Evolutionary conservation across 2,329 filamentous ascomycete species (phyloP), one percentile per base, ranked within the genome.

Genomic region (Penicillium sp.): DNA sequence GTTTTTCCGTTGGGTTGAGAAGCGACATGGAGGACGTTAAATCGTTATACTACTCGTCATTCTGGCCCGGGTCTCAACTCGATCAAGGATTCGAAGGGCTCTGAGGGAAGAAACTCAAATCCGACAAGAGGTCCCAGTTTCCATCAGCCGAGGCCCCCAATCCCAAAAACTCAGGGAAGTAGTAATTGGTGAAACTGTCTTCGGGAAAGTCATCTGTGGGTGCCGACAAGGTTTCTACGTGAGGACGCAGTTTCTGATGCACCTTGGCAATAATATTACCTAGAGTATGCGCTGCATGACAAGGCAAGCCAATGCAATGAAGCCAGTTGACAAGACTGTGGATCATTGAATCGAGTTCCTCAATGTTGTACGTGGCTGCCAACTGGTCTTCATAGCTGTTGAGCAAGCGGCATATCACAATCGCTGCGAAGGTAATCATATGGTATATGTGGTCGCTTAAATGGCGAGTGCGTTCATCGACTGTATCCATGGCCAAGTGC

Each of bases 401-500:
- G 3, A 71, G 45, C 2, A 72, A 36, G 18, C 68, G 62, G 14
- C 56, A 59, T 11, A 59, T 47, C 2, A 51, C 39, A 18, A 59
- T 53, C 2, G 56, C 69, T 1, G 70, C 64, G 37, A 72, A 74
- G 4, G 68, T 70, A 33, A 72, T 68, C 57, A 73, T 69, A 42
- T 73, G 70, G 41, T 72, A 73, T 14, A 72, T 70, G 34, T 73
- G 70, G 39, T 74, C 70, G 3, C 62, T 72, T 4, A 73, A 49
- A 47, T 74, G 69, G 10, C 62, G 60, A 1, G 69, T 72, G 2
- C 68, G 63, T 15, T 71, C 65, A 32, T 74, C 70, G 1, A 65
- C 56, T 2, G 68, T 70, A 9, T 69, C 64, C 47, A 73, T 71
- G 2, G 68, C 68, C 2, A 71, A 44, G 11, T 63, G 60, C 11